Base-by-base conservation (phyloP, 148 eudicot species). In the Talinum fruticosum region DNA sequence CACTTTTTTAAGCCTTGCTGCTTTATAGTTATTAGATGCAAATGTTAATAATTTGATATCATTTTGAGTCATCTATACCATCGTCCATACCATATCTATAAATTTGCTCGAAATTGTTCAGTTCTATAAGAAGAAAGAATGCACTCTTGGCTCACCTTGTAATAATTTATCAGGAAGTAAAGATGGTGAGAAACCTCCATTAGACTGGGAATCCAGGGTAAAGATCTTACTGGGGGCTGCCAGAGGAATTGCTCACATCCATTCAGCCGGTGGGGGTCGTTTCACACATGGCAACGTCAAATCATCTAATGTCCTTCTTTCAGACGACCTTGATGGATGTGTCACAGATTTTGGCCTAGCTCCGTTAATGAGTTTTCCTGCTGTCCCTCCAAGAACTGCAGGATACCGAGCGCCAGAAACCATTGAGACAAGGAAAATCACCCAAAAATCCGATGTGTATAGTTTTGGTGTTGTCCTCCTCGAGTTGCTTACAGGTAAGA, bases 351-450 rank as follows among this genome's bases (percentile, higher is more conserved):
- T 91, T 8, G 99, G 99, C 34, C 84, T 91, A 37, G 83, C 94
- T 67, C 86, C 90, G 24, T 72, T 93, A 35, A 86, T 93, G 92
- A 89, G 86, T 73, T 82, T 83, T 64, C 90, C 92, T n/a, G 79
- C 88, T 1, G 81, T 86, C 61, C 91, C 97, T 18, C 81, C 87
- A 0, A 86, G 87, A 87, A 88, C 75, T 41, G 82, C 91, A 13
- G 97, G 99, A 62, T 96, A 96, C 73, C 90, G 87, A 73, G 99
- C 99, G 47, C 99, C 97, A 0, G 99, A 96, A 79, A 77, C 84
- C 41, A 75, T 88, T 21, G 97, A 88, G 81, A 87, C 85, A 16
- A 80, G 82, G 68, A 93, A 87, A 84, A 69, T 66, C 12, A 87
- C 97, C 12, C 97, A 93, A 75, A 91, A 93, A 61, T 90, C 97